phyloP scores from a whole-genome alignment of 176 grass and related monocot species.

The Bonia amplexicaulis region DNA sequence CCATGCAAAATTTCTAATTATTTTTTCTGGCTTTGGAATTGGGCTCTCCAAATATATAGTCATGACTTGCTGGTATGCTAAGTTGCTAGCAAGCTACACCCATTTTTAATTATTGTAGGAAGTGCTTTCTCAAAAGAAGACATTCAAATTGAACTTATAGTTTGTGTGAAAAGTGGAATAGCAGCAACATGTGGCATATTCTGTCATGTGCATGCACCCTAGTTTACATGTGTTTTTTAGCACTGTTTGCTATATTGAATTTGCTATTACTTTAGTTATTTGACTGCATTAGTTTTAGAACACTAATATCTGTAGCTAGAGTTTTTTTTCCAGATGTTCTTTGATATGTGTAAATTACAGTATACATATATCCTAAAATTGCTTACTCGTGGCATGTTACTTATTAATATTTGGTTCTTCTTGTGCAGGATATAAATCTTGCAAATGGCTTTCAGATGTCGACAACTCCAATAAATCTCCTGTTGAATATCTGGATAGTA shows the following conservation, averaged over 20 bases:
- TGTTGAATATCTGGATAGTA: slow-evolving; percentile 32
- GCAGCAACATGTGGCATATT: slow-evolving; percentile 4
- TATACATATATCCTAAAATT: slow-evolving; percentile 6
- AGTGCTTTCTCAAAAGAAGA: background rate
- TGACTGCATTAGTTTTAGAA: slow-evolving; percentile 9
- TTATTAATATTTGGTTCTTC: slow-evolving; percentile 27
- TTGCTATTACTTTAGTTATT: slow-evolving; percentile 20
- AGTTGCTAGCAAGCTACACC: background rate
- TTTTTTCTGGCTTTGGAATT: background rate
- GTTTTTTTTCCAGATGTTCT: background rate
- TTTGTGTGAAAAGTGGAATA: slow-evolving; percentile 10
- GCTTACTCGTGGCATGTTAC: background rate
- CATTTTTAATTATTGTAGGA: slow-evolving; percentile 1
- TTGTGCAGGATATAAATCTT: slow-evolving; percentile 60
- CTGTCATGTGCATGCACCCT: background rate
- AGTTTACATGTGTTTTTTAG: slow-evolving; percentile 10
- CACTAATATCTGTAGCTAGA: background rate
- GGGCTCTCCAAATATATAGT: background rate
- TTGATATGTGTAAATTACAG: slow-evolving; percentile 8
- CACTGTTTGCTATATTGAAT: background rate
- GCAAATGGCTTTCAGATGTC: slow-evolving; percentile 47
- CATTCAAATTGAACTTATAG: slow-evolving; percentile 1
- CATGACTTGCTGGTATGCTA: background rate
- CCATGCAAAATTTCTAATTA: background rate
- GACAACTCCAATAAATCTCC: slow-evolving; percentile 45